These are phyloP conservation scores for Avena eriantha DNA, from an alignment of 176 grass and related monocot genomes.

Conservation along the genomic window DNA sequence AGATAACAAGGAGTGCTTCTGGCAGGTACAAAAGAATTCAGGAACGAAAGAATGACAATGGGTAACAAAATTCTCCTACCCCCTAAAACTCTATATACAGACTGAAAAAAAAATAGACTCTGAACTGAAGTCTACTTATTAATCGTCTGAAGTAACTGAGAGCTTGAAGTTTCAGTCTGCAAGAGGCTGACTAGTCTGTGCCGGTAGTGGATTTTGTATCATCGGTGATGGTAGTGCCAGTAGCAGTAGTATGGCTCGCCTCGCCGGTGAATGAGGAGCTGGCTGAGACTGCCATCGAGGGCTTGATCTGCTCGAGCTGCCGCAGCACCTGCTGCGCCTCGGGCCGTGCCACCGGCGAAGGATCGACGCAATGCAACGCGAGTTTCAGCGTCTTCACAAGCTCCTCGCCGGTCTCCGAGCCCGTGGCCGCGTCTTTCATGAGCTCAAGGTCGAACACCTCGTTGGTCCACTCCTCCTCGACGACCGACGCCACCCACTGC, in stretches of 20 bases:
- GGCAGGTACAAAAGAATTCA: conserved; percentile 51
- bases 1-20: conserved; percentile 78
- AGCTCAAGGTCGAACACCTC: conserved; percentile 98
- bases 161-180: conserved; percentile 47
- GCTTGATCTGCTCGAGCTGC: conserved; percentile 93
- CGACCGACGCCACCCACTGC: conserved; percentile 94
- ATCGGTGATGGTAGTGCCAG: conserved; percentile 47
- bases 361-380: conserved; percentile 84
- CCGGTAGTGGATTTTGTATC: conserved; percentile 49
- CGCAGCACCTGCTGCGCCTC: conserved; percentile 75
- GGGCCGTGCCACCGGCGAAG: conserved; percentile 65
- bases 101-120: conserved; percentile 55
- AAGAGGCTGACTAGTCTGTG: conserved; percentile 60
- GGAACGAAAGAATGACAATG: conserved; percentile 53
- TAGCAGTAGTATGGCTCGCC: conserved; percentile 56
- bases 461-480: conserved; percentile 95
- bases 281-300: conserved; percentile 53
- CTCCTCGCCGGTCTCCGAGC: conserved; percentile 68
- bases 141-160: conserved; percentile 41
- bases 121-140: conserved; percentile 67
- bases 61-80: conserved; percentile 56
- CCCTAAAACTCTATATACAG: conserved; percentile 65
- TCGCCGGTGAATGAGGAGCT: conserved; percentile 64
- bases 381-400: conserved; percentile 86
- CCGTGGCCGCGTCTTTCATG: conserved; percentile 72